Percentiles rank a stretch among this genome's conserved stretches.
Conservation (phyloP, 1,139 yeast genomes). For the Starmera stellimalicola region DNA sequence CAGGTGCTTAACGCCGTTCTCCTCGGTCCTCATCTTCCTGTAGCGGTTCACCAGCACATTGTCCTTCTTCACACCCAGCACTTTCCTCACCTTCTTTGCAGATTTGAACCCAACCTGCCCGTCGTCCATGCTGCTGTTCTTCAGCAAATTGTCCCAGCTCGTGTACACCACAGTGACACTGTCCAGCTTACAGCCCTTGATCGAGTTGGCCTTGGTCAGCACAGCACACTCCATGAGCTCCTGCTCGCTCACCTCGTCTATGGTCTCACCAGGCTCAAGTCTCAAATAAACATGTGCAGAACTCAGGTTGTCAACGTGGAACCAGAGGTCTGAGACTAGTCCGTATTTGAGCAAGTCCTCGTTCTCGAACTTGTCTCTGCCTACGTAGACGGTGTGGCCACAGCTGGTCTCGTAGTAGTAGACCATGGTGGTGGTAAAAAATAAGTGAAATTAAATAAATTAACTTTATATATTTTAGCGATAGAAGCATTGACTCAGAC, state of each 20-base stretch:
- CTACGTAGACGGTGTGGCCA: slow-evolving; percentile 49
- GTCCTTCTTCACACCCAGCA: slow-evolving; percentile 48
- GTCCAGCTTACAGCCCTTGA: slow-evolving; percentile 66
- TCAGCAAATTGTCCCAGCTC: slow-evolving; percentile 64
- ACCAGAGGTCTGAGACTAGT: slow-evolving; percentile 67
- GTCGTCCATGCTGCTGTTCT: slow-evolving; percentile 69
- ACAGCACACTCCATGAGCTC: slow-evolving; percentile 60
- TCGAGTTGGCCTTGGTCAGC: slow-evolving; percentile 71
- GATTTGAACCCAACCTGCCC: slow-evolving; percentile 76
- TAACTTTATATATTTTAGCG: no score
- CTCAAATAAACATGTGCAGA: slow-evolving; percentile 79
- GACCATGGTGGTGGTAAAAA: slow-evolving; percentile 51
- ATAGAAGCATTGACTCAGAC: no score
- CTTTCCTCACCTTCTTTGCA: slow-evolving; percentile 41
- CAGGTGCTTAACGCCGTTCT: slow-evolving; percentile 38
- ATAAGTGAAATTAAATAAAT: no score
- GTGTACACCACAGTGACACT: slow-evolving; percentile 67
- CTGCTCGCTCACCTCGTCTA: slow-evolving; percentile 41
- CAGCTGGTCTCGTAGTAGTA: slow-evolving; percentile 47
- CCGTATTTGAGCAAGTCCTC: slow-evolving; percentile 67
- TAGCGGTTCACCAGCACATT: slow-evolving; percentile 57
- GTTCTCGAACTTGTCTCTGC: slow-evolving; percentile 69
- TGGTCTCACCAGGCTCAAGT: slow-evolving; percentile 34
- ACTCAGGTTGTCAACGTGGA: slow-evolving; percentile 72
- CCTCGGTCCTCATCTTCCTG: slow-evolving; percentile 57